Percentiles rank a stretch among this genome's conserved stretches.
Conservation (phyloP, 768 basidiomycete species). For the Dacryopinax spathularia region DNA sequence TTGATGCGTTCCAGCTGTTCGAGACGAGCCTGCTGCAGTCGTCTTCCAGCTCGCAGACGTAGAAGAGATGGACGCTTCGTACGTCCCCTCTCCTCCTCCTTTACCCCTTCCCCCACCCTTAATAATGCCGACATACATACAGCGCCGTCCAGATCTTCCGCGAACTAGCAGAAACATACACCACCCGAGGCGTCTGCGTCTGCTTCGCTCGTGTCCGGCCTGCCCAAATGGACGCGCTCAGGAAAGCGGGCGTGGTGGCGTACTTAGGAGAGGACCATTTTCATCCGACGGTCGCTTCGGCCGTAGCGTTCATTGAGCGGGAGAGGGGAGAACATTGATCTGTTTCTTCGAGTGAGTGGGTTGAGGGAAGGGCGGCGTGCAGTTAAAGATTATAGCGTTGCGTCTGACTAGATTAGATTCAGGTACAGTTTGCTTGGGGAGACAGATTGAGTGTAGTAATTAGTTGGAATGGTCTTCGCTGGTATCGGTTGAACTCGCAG, state of each 20-base stretch:
- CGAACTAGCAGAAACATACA: conserved; percentile 66
- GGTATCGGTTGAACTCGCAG: too few relatives aligned
- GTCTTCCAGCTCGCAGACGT: conserved; percentile 94
- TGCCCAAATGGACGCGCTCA: neutral
- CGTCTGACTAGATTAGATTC: too few relatives aligned
- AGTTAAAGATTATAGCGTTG: too few relatives aligned
- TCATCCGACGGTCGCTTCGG: neutral
- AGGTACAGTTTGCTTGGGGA: too few relatives aligned
- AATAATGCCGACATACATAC: conserved; percentile 3
- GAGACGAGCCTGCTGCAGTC: conserved; percentile 57
- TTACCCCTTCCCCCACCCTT: neutral
- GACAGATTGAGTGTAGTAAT: too few relatives aligned
- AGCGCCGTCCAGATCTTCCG: conserved; percentile 75
- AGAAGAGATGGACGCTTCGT: conserved; percentile 84
- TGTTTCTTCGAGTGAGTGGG: too few relatives aligned
- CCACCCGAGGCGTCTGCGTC: neutral
- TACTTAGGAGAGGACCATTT: neutral
- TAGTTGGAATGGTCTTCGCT: too few relatives aligned
- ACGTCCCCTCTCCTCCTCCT: conserved; percentile 22
- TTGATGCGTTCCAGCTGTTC: conserved; percentile 28
- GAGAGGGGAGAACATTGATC: too few relatives aligned
- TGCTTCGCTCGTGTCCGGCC: neutral
- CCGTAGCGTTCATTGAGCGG: neutral
- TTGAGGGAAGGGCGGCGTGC: too few relatives aligned
- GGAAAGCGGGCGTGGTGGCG: neutral